Conservation (phyloP, 441 rosid genomes). For the Syzygium malaccense region DNA sequence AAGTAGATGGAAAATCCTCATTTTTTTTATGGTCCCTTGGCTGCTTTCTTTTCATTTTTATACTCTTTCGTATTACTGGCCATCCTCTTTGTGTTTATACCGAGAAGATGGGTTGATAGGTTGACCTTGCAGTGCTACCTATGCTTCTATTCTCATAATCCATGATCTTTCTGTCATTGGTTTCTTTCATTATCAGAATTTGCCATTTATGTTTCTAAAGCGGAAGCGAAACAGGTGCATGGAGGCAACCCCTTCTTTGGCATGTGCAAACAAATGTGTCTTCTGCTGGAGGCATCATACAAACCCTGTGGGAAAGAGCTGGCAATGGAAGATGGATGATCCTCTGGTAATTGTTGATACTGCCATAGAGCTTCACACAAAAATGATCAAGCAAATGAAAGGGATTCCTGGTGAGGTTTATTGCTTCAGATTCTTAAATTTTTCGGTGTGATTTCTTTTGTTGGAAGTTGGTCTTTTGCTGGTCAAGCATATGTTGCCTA, state of each 20-base stretch:
- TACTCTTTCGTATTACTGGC: background rate
- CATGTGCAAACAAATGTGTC: slow-evolving; percentile 97
- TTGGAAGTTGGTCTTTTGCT: background rate
- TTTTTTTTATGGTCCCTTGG: background rate
- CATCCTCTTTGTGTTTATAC: background rate
- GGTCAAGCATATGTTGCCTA: background rate
- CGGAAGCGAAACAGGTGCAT: slow-evolving; percentile 52
- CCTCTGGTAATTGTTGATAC: slow-evolving; percentile 74
- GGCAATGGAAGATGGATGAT: slow-evolving; percentile 99
- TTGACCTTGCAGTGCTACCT: background rate
- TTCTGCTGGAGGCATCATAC: slow-evolving; percentile 99
- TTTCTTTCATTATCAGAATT: background rate
- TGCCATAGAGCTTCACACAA: slow-evolving; percentile 75
- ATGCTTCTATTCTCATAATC: background rate
- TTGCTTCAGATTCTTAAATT: background rate
- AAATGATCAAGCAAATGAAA: slow-evolving; percentile 97
- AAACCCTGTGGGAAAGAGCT: slow-evolving; percentile 95
- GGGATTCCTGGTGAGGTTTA: slow-evolving; percentile 83
- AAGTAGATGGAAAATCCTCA: background rate
- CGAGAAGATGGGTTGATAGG: background rate
- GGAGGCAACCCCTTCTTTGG: slow-evolving; percentile 97
- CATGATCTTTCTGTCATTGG: background rate
- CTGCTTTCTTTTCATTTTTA: background rate
- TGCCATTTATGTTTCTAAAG: background rate
- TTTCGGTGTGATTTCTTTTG: background rate